Conservation (phyloP, 805 yeast species). For the Spathaspora hagerdaliae region DNA sequence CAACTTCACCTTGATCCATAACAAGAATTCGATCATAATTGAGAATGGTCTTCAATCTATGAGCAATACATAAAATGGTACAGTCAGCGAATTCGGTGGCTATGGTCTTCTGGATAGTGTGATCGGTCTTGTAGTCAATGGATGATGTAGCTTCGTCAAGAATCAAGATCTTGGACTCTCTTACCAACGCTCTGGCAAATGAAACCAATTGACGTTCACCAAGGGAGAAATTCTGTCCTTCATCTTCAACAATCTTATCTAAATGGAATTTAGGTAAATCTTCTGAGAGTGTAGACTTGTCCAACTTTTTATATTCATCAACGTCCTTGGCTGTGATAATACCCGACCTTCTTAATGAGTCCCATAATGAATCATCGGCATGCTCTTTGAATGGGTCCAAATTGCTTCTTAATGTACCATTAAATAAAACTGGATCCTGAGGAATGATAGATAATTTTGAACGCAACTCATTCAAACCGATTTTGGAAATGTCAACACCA, state of each 20-base stretch:
- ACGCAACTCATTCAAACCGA: constrained; percentile 49
- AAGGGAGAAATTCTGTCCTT: constrained; percentile 33
- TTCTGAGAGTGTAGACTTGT: constrained; percentile 6
- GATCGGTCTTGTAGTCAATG: constrained; percentile 37
- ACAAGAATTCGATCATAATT: constrained; percentile 32
- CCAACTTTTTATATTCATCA: constrained; percentile 12
- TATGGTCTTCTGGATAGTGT: constrained; percentile 31
- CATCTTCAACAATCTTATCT: constrained; percentile 33
- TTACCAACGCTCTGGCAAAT: constrained; percentile 36
- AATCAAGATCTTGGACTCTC: constrained; percentile 32
- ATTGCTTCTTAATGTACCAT: constrained; percentile 51
- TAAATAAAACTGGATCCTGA: constrained; percentile 62
- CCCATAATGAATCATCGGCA: constrained; percentile 49
- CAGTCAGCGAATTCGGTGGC: constrained; percentile 27
- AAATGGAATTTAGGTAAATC: constrained; percentile 32
- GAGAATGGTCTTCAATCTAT: constrained; percentile 34
- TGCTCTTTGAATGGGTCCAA: constrained; percentile 55
- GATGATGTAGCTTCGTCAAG: constrained; percentile 39
- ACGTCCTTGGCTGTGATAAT: constrained; percentile 33
- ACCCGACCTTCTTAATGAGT: constrained; percentile 49
- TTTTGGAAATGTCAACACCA: constrained; percentile 45
- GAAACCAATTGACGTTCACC: constrained; percentile 39
- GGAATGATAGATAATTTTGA: constrained; percentile 59
- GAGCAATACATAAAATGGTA: constrained; percentile 37
- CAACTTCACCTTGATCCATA: constrained; percentile 30